Evolutionary conservation across 2,329 filamentous ascomycete species (phyloP).

Genomic region (Camillea tinctor): DNA sequence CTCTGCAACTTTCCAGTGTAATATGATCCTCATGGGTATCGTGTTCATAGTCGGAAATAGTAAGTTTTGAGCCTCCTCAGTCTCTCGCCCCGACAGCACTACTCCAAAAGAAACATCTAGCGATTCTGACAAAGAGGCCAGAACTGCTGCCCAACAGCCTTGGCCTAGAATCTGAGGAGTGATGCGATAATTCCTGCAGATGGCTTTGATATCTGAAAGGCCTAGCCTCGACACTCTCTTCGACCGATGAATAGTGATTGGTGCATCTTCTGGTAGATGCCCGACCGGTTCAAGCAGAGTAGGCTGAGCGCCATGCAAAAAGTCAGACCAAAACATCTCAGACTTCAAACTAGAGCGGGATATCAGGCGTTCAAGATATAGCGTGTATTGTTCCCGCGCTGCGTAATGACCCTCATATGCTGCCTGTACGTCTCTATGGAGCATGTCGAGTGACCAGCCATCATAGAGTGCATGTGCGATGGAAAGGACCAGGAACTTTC

Average conservation of each 20-base stretch:
- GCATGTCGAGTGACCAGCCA: constrained; percentile 74
- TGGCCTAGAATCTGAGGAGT: constrained; percentile 76
- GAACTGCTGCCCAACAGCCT: constrained; percentile 69
- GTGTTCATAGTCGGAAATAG: constrained; percentile 95
- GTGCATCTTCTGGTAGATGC: neutral
- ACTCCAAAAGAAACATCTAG: constrained; percentile 81
- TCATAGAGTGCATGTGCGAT: constrained; percentile 88
- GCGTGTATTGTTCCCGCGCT: constrained; percentile 47
- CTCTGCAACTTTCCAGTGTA: constrained; percentile 65
- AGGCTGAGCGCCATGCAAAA: constrained; percentile 52
- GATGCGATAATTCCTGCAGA: constrained; percentile 67
- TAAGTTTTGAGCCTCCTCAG: constrained; percentile 62
- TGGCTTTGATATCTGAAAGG: constrained; percentile 44
- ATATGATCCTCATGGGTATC: constrained; percentile 67
- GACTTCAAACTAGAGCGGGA: constrained; percentile 42
- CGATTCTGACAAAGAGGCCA: constrained; percentile 60
- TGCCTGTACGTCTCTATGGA: constrained; percentile 69
- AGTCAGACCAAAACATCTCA: constrained; percentile 67
- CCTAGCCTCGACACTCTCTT: constrained; percentile 46
- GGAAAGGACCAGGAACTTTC: constrained; percentile 58
- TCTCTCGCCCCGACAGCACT: constrained; percentile 81
- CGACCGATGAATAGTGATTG: constrained; percentile 35
- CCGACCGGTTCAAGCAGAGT: constrained; percentile 31
- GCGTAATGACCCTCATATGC: constrained; percentile 54
- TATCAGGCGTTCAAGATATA: constrained; percentile 55